These are phyloP conservation scores for Prunus mongolica DNA, from an alignment of 306 rosid genomes.

Conservation along the genomic window DNA sequence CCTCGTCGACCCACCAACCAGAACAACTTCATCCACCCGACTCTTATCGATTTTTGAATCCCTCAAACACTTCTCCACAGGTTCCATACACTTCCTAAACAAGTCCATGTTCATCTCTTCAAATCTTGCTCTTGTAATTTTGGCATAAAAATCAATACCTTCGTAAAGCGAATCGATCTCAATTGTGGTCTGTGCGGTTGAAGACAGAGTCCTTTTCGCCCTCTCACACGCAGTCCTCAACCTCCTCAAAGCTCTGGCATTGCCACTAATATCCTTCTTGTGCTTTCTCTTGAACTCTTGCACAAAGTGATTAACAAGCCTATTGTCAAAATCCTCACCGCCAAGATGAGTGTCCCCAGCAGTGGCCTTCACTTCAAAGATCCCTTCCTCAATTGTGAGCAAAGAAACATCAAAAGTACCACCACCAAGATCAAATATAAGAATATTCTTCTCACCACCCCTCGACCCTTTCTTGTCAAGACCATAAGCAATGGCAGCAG, in stretches of 20 bases:
- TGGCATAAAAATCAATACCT: constrained; percentile 43
- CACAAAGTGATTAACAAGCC: constrained; percentile 42
- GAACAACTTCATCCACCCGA: constrained; percentile 42
- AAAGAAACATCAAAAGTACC: constrained; percentile 45
- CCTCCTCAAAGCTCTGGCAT: constrained; percentile 41
- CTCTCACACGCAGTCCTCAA: constrained; percentile 46
- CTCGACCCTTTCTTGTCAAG: constrained; percentile 42
- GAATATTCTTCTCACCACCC: constrained; percentile 35
- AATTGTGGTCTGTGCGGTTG: constrained; percentile 36
- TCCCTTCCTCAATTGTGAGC: constrained; percentile 44
- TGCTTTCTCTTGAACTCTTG: constrained; percentile 45
- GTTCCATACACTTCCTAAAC: constrained; percentile 51
- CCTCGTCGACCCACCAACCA: constrained; percentile 50
- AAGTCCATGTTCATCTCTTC: constrained; percentile 50
- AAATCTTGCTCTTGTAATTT: constrained; percentile 43
- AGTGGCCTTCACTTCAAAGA: constrained; percentile 48
- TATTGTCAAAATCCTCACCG: constrained; percentile 47
- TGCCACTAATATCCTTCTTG: constrained; percentile 41
- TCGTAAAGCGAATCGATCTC: constrained; percentile 46
- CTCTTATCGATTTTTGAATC: constrained; percentile 49
- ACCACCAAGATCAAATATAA: constrained; percentile 44
- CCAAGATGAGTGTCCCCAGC: constrained; percentile 50
- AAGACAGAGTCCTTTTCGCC: constrained; percentile 49
- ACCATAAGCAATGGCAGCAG: constrained; percentile 51
- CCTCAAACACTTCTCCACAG: constrained; percentile 45